A percentile compares a stretch with the other conserved stretches of the same genome.
Conservation (phyloP, 208 protist species). For the Leishmania arabica region DNA sequence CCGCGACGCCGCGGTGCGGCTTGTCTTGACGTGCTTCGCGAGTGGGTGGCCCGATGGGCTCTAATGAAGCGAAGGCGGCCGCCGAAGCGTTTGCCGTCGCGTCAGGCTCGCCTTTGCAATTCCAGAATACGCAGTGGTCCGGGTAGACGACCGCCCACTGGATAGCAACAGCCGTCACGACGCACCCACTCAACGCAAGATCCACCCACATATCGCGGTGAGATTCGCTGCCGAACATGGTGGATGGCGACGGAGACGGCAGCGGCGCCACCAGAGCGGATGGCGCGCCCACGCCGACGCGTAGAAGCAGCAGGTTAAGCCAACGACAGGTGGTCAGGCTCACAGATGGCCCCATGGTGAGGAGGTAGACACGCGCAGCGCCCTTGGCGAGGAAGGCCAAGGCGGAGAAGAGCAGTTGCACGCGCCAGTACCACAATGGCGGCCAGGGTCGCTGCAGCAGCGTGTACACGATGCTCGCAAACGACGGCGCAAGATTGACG, state of each 20-base stretch:
- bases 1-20: background rate
- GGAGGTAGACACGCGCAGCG: conserved; percentile 15
- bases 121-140: conserved; percentile 6
- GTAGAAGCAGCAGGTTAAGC: conserved; percentile 9
- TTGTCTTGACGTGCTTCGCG: background rate
- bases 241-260: background rate
- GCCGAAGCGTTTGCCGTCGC: background rate
- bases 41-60: background rate
- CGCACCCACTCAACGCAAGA: conserved; percentile 16
- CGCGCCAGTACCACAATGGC: conserved; percentile 29
- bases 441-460: conserved; percentile 48
- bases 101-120: background rate
- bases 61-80: background rate
- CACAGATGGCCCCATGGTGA: background rate
- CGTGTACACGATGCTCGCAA: conserved; percentile 33
- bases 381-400: conserved; percentile 38
- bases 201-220: conserved; percentile 19
- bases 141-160: conserved; percentile 27
- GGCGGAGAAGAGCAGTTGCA: conserved; percentile 24
- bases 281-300: background rate
- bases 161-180: conserved; percentile 7
- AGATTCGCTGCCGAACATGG: background rate
- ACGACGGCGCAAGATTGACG: conserved; percentile 40
- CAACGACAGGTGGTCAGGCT: conserved; percentile 1
- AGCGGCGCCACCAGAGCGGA: background rate